Base-by-base conservation (phyloP, 1,284 basidiomycete genomes). In the Sphaerobolus stellatus region DNA sequence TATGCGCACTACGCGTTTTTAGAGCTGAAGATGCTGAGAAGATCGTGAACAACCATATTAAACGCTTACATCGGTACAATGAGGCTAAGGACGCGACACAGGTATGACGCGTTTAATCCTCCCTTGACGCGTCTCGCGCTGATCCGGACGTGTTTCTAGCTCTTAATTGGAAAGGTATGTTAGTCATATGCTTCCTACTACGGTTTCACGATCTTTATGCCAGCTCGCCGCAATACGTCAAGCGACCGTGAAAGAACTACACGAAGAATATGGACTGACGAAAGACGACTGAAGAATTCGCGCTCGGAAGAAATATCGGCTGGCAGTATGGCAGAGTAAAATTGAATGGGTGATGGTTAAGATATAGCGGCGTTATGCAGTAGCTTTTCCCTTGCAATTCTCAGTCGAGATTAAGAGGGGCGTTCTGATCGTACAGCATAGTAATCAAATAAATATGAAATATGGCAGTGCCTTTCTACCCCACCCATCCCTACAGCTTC, bases 1-100 rank as follows among this genome's bases (percentile, higher is more conserved):
- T n/a, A n/a, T n/a, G n/a, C n/a, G n/a, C n/a, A n/a, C n/a, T n/a
- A n/a, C n/a, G n/a, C n/a, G n/a, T n/a, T n/a, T n/a, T n/a, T 9
- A 67, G 72, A 48, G 61, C 68, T 34, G 77, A 78, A 60, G 80
- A 86, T 57, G 80, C 87, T 1, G 83, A 86, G 41, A 74, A 75
- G 57, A 83, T 89, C 14, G 84, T 87, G 18, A 81, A 83, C 48
- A 72, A 72, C 6, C 87, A 91, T 62, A 90, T 90, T 66, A 81
- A 80, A 59, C 73, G 88, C 4, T 69, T 90, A 25, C 88, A 91
- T 65, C 75, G 71, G 44, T 91, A 91, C 61, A 91, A 91, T 58
- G 89, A 91, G 65, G 80, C 86, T 5, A 91, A 91, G 64, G 89
- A 91, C 63, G 88, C 87, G 2, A 75, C 88, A 0, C 88, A 90